Evolutionary conservation across 2,329 filamentous ascomycete genomes (phyloP), one percentile per base, ranked within the genome.

Genomic region (Zarea fungicola): DNA sequence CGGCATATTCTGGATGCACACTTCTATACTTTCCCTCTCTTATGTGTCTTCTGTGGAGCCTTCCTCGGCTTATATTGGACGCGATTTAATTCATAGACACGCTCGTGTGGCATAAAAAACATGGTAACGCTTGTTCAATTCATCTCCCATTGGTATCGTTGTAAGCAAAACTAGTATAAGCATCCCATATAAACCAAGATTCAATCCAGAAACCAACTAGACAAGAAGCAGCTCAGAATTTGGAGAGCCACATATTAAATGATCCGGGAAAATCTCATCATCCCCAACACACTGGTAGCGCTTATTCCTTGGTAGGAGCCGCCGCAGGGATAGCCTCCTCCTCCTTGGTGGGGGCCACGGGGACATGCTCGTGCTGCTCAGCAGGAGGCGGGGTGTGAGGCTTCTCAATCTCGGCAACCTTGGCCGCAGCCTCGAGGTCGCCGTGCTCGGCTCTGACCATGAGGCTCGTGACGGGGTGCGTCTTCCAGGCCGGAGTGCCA

Each of bases 401-500:
- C 44, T 51, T 51, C 40, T 51, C 49, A 23, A 52, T 54, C 28
- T 48, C 43, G 3, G 49, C 45, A n/a, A 49, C 45, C 52, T 60
- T 62, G 28, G 53, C 52, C 23, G 43, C 43, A 16, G 43, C 32
- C 41, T 60, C 60, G 11, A 63, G 14, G 23, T 63, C 60, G 8
- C 60, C 62, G 8, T 54, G 57, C 46, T 63, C 62, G 16, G 58
- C 58, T 9, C 46, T 52, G 25, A 37, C 43, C 13, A 52, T 53
- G n/a, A 41, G 9, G 25, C 51, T 44, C 9, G 61, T 62, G 31
- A 51, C 51, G 14, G 61, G 56, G 10, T 45, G 45, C 5, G 62
- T 64, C 56, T 63, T 64, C 62, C 62, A 64, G n/a, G 62, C 59
- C 6, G 60, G 58, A 3, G 62, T 63, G 19, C 62, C 61, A n/a